These are phyloP conservation scores for Trichophyton simii DNA, from an alignment of 2,329 filamentous ascomycete species.

Conservation along the genomic window DNA sequence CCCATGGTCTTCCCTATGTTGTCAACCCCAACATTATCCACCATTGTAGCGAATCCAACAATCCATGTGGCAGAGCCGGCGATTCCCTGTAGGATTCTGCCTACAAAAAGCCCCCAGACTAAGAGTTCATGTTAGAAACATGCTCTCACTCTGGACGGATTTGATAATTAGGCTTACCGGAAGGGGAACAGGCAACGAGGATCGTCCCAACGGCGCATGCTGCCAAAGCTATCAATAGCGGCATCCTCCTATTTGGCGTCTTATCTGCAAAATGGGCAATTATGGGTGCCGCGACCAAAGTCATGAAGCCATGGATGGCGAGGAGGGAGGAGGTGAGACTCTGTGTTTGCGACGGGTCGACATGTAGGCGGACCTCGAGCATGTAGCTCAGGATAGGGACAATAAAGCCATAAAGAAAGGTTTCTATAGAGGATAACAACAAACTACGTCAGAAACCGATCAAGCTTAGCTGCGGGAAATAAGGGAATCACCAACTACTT, in stretches of 20 bases:
- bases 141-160: no score
- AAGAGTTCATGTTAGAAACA: no score
- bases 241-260: slow-evolving; percentile 15
- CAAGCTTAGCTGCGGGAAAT: no score
- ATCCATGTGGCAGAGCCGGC: neutral
- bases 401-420: slow-evolving; percentile 22
- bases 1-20: neutral
- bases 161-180: neutral
- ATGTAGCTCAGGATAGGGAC: slow-evolving; percentile 22
- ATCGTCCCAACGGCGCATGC: slow-evolving; percentile 18
- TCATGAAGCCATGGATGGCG: slow-evolving; percentile 17
- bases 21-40: neutral
- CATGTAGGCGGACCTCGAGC: slow-evolving; percentile 18
- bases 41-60: neutral
- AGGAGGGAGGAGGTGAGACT: slow-evolving; percentile 18
- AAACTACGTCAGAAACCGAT: neutral
- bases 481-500: neutral
- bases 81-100: neutral
- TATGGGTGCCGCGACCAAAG: slow-evolving; percentile 16
- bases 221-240: slow-evolving; percentile 18
- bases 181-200: neutral
- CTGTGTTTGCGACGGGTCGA: slow-evolving; percentile 18
- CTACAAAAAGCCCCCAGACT: neutral
- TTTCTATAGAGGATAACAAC: slow-evolving; percentile 13
- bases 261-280: slow-evolving; percentile 18